Evolutionary conservation across 768 basidiomycete species (phyloP).

Genomic region (Psilocybe sp.): DNA sequence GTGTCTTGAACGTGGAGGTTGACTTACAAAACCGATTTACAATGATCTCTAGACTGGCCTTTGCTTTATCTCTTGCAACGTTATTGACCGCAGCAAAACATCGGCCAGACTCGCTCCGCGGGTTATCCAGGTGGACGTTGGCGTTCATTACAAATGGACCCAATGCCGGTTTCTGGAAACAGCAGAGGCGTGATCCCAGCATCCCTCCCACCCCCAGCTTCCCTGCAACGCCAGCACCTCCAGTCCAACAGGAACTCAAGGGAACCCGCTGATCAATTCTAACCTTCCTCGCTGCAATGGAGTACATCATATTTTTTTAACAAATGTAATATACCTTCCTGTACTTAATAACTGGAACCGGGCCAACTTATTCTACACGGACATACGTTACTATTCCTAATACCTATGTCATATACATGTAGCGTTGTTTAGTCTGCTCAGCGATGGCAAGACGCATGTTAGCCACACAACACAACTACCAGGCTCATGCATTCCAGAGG

Average conservation of each 20-base stretch:
- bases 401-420: too few relatives aligned
- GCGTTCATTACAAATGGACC: conserved; percentile 65
- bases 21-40: conserved; percentile 1
- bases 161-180: conserved; percentile 52
- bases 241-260: conserved; percentile 2
- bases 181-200: conserved; percentile 28
- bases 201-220: conserved; percentile 25
- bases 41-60: conserved; percentile 49
- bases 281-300: background rate
- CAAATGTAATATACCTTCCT: too few relatives aligned
- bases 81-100: conserved; percentile 64
- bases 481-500: conserved; percentile 47
- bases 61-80: conserved; percentile 61
- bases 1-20: background rate
- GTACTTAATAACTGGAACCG: too few relatives aligned
- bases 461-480: background rate
- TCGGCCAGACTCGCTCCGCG: conserved; percentile 63
- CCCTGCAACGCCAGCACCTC: conserved; percentile 15
- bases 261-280: conserved; percentile 1
- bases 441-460: background rate
- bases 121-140: conserved; percentile 71
- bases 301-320: too few relatives aligned
- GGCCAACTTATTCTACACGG: too few relatives aligned
- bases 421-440: background rate
- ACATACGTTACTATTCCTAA: too few relatives aligned